These are phyloP conservation scores for Pseudonitzschia multistriata DNA, from an alignment of 108 stramenopile species.

Conservation along the genomic window DNA sequence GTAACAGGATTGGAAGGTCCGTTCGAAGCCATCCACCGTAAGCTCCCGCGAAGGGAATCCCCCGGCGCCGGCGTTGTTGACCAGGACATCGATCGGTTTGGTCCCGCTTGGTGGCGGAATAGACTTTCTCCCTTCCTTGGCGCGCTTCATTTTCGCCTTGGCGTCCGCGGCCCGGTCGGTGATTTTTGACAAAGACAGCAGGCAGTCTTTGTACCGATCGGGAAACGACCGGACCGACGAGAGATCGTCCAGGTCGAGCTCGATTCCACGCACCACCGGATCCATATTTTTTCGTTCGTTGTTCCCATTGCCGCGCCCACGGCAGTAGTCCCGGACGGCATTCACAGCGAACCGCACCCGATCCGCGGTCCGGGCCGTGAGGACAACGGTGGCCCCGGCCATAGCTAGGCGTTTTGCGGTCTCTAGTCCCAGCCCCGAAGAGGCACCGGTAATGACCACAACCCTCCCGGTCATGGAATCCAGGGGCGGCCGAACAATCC, in stretches of 20 bases:
- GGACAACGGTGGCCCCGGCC: constrained; percentile 89
- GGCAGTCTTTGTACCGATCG: constrained; percentile 4
- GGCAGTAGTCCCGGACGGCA: background rate
- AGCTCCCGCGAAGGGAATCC: constrained; percentile 49
- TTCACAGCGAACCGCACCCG: constrained; percentile 46
- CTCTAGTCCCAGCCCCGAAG: constrained; percentile 87
- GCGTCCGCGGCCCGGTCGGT: background rate
- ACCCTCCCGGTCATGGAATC: constrained; percentile 43
- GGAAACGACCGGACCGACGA: constrained; percentile 9
- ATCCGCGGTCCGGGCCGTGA: constrained; percentile 86
- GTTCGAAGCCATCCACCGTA: constrained; percentile 74
- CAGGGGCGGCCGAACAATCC: background rate
- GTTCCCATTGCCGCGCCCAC: background rate
- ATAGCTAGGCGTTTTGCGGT: constrained; percentile 77
- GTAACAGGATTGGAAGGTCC: constrained; percentile 71
- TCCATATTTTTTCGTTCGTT: background rate
- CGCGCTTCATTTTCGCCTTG: background rate
- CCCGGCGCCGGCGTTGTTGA: constrained; percentile 47
- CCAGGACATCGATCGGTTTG: constrained; percentile 11
- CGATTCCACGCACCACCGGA: background rate
- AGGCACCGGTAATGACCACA: constrained; percentile 88
- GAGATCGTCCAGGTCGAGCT: constrained; percentile 8
- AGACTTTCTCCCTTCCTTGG: background rate
- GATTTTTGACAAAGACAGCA: constrained; percentile 6
- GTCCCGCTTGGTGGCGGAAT: background rate